Conservation (phyloP, 768 basidiomycete species). For the Mrakia gelida region DNA sequence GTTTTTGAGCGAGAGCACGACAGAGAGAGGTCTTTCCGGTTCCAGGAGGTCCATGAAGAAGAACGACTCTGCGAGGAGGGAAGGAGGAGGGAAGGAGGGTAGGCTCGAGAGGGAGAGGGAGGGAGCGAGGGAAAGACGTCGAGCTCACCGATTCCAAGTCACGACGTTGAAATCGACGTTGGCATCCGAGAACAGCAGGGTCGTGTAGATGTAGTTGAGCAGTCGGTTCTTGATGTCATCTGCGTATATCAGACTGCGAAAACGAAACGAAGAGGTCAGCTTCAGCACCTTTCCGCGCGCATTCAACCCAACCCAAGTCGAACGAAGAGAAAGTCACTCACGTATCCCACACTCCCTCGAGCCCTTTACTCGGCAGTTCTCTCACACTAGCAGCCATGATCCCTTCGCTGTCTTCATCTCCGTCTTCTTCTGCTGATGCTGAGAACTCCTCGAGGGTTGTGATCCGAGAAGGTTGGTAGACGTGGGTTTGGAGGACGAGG, state of each 20-base stretch:
- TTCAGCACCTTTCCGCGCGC: background rate
- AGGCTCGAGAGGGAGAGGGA: no score
- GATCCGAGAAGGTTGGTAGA: slow-evolving; percentile 68
- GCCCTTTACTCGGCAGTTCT: slow-evolving; percentile 72
- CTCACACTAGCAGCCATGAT: slow-evolving; percentile 83
- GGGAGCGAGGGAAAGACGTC: background rate
- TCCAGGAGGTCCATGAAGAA: slow-evolving; percentile 94
- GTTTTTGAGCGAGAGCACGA: slow-evolving; percentile 89
- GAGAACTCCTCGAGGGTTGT: slow-evolving; percentile 60
- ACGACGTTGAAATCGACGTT: slow-evolving; percentile 65
- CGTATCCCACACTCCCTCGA: slow-evolving; percentile 83
- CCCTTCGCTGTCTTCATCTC: slow-evolving; percentile 62
- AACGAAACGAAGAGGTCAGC: background rate
- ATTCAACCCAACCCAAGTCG: background rate
- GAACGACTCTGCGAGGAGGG: slow-evolving; percentile 56
- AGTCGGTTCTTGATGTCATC: slow-evolving; percentile 77
- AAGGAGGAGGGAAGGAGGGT: background rate
- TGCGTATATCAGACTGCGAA: slow-evolving; percentile 73
- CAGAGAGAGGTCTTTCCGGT: slow-evolving; percentile 96
- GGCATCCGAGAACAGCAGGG: slow-evolving; percentile 77
- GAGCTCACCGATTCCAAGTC: slow-evolving; percentile 75
- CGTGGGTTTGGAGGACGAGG: slow-evolving; percentile 69
- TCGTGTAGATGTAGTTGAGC: slow-evolving; percentile 91
- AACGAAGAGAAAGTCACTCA: slow-evolving; percentile 33
- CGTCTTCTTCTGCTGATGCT: slow-evolving; percentile 48